Evolutionary conservation across 192 early-diverging fungal genomes (phyloP), one percentile per base, ranked within the genome.

Genomic region (Backusella morwellensis): DNA sequence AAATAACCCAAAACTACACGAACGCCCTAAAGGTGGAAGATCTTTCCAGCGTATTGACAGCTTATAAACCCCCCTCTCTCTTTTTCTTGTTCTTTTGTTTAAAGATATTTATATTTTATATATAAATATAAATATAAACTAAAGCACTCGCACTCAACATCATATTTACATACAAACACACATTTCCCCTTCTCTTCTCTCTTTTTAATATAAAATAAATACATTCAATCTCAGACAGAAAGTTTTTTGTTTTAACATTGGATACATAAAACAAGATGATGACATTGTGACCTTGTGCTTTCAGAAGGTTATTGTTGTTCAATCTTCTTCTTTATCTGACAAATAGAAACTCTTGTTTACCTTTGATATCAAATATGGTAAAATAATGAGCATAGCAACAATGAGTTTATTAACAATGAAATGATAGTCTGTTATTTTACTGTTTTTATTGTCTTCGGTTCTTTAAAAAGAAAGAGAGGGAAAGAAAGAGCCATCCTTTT

Each of bases 1-100:
- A 82, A 90, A 87, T 72, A 95, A 95, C 75, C 93, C 92, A 21
- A 91, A 91, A 74, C 73, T 93, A 75, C 92, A 92, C 78, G 89
- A 90, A 38, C 88, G 89, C 38, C 93, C 89, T 66, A 88, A 89
- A 81, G 93, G 91, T 76, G 93, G 93, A 19, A 88, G 91, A 38
- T 93, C 91, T 72, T 95, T 95, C 72, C 90, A 88, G 26, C 88
- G 93, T 77, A 90, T 94, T 59, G 82, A 84, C 47, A 84, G 78
- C 70, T 67, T 79, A 70, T 83, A 83, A 75, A 42, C 29, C 14
- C n/a, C 14, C 19, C 14, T 9, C 9, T 11, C 11, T 38, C 11
- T 19, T 1, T n/a, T n/a, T 50, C 0, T 7, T 50, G 6, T 50
- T 50, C 4, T 50, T 21, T 59, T 67, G 23, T 67, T 44, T 63